Evolutionary conservation across 169 alveolate species (phyloP).

Genomic region (Plasmodium knowlesi): DNA sequence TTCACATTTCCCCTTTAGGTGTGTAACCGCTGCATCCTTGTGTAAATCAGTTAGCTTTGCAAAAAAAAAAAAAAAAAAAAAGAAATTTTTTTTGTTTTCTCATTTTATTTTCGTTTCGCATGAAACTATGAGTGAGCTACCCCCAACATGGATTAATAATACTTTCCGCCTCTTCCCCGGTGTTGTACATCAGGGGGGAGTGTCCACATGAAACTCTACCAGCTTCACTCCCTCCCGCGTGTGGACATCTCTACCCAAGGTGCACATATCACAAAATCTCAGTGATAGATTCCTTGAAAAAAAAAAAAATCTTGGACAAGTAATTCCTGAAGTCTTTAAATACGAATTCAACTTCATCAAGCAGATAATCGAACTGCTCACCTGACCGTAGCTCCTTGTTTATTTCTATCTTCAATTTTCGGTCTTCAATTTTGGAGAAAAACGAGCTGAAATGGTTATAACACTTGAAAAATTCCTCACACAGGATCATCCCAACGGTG

Average conservation of each 20-base stretch:
- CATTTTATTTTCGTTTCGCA: background rate
- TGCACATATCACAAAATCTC: background rate
- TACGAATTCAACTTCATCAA: constrained; percentile 8
- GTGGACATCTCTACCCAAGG: background rate
- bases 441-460: constrained; percentile 21
- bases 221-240: background rate
- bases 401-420: constrained; percentile 17
- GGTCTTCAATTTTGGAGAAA: constrained; percentile 32
- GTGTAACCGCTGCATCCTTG: background rate
- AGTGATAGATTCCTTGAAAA: constrained; percentile 30
- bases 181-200: background rate
- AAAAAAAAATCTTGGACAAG: constrained; percentile 38
- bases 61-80: too few species aligned
- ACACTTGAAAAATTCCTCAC: constrained; percentile 53
- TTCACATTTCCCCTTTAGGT: constrained; percentile 36
- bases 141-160: background rate
- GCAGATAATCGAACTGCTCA: background rate
- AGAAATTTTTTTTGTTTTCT: background rate
- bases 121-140: background rate
- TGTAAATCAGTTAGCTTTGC: background rate
- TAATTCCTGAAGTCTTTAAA: constrained; percentile 41
- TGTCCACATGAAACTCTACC: background rate
- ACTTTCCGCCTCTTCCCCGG: background rate
- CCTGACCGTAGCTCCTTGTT: constrained; percentile 3
- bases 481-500: background rate